Percentiles rank a stretch among this genome's conserved stretches.
These are phyloP conservation scores for Clonostachys rosea DNA, from an alignment of 2,329 filamentous ascomycete genomes.

Conservation along the genomic window DNA sequence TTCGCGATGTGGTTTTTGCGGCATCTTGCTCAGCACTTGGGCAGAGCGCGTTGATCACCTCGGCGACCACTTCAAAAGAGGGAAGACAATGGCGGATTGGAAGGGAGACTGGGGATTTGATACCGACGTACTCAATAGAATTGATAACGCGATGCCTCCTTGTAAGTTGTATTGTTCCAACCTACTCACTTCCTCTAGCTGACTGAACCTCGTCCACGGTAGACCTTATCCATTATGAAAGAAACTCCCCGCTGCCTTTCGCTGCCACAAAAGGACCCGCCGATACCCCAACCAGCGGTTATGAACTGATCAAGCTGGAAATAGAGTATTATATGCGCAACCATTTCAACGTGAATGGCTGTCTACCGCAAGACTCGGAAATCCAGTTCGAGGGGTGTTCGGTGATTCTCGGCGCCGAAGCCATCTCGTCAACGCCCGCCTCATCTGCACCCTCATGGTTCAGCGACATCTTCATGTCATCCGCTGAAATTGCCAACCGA, in stretches of 20 bases:
- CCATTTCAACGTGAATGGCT: constrained; percentile 4
- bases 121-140: constrained; percentile 20
- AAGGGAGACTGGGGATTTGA: constrained; percentile 33
- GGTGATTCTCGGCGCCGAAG: constrained; percentile 14
- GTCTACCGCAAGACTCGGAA: constrained; percentile 6
- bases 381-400: constrained; percentile 13
- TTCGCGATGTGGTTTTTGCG: constrained; percentile 30
- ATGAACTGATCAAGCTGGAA: constrained; percentile 24
- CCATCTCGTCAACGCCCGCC: constrained; percentile 1
- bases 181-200: constrained; percentile 26
- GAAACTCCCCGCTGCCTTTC: constrained; percentile 24
- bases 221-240: constrained; percentile 30
- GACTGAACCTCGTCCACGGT: constrained; percentile 12
- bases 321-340: constrained; percentile 14
- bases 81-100: constrained; percentile 31
- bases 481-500: constrained; percentile 4
- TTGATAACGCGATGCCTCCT: constrained; percentile 31
- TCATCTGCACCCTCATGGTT: constrained; percentile 9
- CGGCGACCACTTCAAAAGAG: constrained; percentile 30
- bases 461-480: constrained; percentile 12
- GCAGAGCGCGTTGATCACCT: constrained; percentile 25
- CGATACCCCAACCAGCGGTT: constrained; percentile 14
- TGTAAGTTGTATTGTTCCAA: constrained; percentile 23
- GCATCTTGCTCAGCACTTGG: constrained; percentile 24
- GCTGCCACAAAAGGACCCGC: constrained; percentile 9